Conservation (phyloP, 1,284 basidiomycete species). For the Pyrrhoderma noxium region DNA sequence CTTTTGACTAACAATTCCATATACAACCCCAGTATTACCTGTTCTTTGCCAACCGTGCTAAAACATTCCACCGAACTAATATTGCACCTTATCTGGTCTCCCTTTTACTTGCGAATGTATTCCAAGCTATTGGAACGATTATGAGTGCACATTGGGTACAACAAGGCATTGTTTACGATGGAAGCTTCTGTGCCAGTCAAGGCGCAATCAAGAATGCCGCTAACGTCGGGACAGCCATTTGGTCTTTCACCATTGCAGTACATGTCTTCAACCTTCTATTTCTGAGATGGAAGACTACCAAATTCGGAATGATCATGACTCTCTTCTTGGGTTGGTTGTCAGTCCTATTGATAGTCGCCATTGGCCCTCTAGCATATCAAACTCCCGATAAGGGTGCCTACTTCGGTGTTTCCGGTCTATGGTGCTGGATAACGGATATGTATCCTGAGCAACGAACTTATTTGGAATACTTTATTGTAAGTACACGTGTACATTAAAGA, state of each 20-base stretch:
- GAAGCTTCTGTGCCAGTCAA: constrained; percentile 34
- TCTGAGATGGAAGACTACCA: constrained; percentile 27
- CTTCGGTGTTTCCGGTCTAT: constrained; percentile 37
- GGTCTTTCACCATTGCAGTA: constrained; percentile 34
- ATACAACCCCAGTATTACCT: constrained; percentile 7
- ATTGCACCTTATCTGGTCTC: constrained; percentile 31
- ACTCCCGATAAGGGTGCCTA: constrained; percentile 31
- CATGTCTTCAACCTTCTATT: constrained; percentile 40
- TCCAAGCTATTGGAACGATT: constrained; percentile 36
- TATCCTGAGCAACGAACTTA: constrained; percentile 36
- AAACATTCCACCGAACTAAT: constrained; percentile 23
- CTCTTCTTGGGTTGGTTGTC: constrained; percentile 32
- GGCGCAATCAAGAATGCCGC: constrained; percentile 38
- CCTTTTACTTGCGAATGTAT: constrained; percentile 34
- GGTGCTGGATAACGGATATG: constrained; percentile 39
- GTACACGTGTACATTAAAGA: constrained; percentile 21
- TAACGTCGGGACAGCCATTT: constrained; percentile 37
- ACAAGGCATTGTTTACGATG: constrained; percentile 28
- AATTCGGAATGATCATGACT: constrained; percentile 23
- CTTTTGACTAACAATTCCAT: no score
- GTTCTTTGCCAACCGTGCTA: constrained; percentile 8
- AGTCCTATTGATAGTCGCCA: constrained; percentile 28
- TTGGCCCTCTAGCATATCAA: constrained; percentile 34
- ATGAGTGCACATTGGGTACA: constrained; percentile 36
- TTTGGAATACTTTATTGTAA: constrained; percentile 43